Evolutionary conservation across 148 eudicot genomes (phyloP).

Genomic region (Chenopodium suecicum): DNA sequence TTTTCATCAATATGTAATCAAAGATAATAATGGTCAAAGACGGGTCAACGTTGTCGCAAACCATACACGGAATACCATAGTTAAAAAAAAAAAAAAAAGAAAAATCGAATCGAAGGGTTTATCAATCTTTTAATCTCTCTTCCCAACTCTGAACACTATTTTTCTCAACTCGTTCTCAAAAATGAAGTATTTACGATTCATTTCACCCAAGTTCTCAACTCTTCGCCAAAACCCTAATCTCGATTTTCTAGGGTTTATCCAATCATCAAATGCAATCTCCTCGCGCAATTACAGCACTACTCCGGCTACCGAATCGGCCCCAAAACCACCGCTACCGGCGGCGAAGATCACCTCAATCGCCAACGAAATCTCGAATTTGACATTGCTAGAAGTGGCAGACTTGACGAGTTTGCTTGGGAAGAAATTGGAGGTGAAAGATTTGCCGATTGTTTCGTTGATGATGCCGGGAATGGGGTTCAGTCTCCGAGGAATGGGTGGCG

Average conservation of each 20-base stretch:
- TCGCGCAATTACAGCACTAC: constrained; percentile 31
- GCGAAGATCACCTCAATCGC: constrained; percentile 54
- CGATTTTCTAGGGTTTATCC: constrained; percentile 31
- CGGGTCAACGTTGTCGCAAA: too few species aligned
- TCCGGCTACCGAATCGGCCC: constrained; percentile 28
- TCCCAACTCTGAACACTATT: too few species aligned
- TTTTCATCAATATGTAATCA: too few species aligned
- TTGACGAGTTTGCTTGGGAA: constrained; percentile 57
- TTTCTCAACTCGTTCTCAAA: neutral
- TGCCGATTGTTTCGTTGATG: constrained; percentile 81
- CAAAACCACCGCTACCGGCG: constrained; percentile 11
- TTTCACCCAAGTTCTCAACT: constrained; percentile 26
- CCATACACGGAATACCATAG: too few species aligned
- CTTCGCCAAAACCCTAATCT: constrained; percentile 25
- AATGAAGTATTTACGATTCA: constrained; percentile 39
- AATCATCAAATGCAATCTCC: constrained; percentile 7
- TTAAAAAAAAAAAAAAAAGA: too few species aligned
- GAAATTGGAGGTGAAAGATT: constrained; percentile 57
- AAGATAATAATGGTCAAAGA: too few species aligned
- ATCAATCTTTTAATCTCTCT: too few species aligned
- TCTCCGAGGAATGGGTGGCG: constrained; percentile 31
- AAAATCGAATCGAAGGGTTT: too few species aligned
- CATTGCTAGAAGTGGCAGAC: constrained; percentile 69
- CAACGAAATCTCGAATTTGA: constrained; percentile 62
- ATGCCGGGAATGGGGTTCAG: constrained; percentile 95